Conservation (phyloP, 2,329 filamentous ascomycete genomes). For the Ophiosphaerella narmari region DNA sequence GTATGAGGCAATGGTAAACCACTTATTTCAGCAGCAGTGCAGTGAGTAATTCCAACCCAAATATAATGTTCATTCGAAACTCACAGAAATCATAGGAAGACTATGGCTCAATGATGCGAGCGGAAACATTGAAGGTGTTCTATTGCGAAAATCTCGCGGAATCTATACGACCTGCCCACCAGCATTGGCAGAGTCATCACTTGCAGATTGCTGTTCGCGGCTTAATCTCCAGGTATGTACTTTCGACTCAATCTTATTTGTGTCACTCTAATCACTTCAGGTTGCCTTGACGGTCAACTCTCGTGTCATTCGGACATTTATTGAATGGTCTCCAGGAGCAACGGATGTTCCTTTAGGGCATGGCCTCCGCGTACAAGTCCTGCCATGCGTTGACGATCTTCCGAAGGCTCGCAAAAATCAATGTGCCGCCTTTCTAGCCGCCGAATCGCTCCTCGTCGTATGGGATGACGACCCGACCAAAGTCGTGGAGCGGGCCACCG, state of each 20-base stretch:
- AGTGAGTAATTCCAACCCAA: conserved; percentile 26
- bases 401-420: conserved; percentile 73
- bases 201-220: conserved; percentile 68
- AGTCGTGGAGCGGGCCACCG: conserved; percentile 69
- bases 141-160: conserved; percentile 71
- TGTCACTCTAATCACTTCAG: conserved; percentile 46
- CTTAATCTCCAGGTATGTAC: conserved; percentile 70
- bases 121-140: conserved; percentile 48
- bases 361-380: conserved; percentile 69
- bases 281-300: conserved; percentile 83
- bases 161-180: conserved; percentile 76
- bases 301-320: conserved; percentile 76
- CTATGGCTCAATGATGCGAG: conserved; percentile 74
- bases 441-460: conserved; percentile 72
- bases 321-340: conserved; percentile 73
- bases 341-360: conserved; percentile 77
- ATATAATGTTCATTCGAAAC: conserved; percentile 21
- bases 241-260: neutral
- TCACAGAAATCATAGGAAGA: conserved; percentile 38
- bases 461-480: conserved; percentile 83
- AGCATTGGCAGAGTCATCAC: conserved; percentile 63
- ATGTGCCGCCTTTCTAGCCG: conserved; percentile 77
- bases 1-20: conserved; percentile 83
- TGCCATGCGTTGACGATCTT: conserved; percentile 63
- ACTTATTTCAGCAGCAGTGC: conserved; percentile 80